These are phyloP conservation scores for Monilinia laxa DNA, from an alignment of 2,329 filamentous ascomycete genomes.

Conservation along the genomic window DNA sequence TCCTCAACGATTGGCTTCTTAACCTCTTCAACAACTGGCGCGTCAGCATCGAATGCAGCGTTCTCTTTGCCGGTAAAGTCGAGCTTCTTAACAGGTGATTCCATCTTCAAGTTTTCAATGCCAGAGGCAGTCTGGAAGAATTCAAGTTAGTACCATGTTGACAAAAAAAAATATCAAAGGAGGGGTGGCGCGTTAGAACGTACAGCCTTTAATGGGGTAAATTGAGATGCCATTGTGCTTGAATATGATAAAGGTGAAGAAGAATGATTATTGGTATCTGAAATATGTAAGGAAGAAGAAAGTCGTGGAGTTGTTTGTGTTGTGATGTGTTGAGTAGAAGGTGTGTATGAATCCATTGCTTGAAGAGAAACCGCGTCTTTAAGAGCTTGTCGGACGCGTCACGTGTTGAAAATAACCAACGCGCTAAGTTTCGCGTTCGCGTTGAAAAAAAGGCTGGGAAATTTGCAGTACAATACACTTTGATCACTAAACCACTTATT, in stretches of 20 bases:
- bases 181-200: slow-evolving; percentile 39
- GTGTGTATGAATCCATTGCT: slow-evolving; percentile 16
- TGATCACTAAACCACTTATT: slow-evolving; percentile 18
- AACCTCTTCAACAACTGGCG: slow-evolving; percentile 54
- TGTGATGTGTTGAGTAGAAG: background rate
- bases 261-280: slow-evolving; percentile 25
- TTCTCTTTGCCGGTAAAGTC: slow-evolving; percentile 88
- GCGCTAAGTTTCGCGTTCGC: slow-evolving; percentile 22
- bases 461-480: background rate
- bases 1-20: slow-evolving; percentile 56
- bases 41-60: slow-evolving; percentile 51
- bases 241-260: slow-evolving; percentile 24
- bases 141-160: slow-evolving; percentile 36
- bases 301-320: slow-evolving; percentile 24
- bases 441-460: slow-evolving; percentile 24
- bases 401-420: slow-evolving; percentile 17
- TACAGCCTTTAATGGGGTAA: slow-evolving; percentile 74
- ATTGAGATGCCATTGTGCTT: slow-evolving; percentile 67
- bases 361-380: slow-evolving; percentile 18
- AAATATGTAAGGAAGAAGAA: slow-evolving; percentile 26
- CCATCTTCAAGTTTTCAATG: slow-evolving; percentile 88
- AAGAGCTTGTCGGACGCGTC: slow-evolving; percentile 18
- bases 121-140: slow-evolving; percentile 72
- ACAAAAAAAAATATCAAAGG: slow-evolving; percentile 33
- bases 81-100: slow-evolving; percentile 88